Percentiles rank a stretch among this genome's conserved stretches.
Evolutionary conservation across 805 yeast genomes (phyloP).

Genomic region (Metschnikowia cerradonensis): DNA sequence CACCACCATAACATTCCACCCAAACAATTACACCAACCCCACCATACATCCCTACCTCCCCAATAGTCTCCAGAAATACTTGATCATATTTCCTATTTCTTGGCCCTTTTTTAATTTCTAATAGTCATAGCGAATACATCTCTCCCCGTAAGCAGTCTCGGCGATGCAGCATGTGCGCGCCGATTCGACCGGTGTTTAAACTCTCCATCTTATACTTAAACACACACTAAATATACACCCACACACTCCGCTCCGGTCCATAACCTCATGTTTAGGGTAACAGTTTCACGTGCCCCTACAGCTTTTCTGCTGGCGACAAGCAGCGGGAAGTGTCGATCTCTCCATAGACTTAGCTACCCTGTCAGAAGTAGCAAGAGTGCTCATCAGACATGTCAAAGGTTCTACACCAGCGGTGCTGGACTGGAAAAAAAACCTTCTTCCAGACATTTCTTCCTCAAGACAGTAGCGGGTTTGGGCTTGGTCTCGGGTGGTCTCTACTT

Average conservation of each 20-base stretch:
- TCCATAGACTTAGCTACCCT: not conserved
- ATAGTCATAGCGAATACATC: not conserved
- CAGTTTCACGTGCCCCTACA: not conserved
- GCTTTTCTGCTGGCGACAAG: not conserved
- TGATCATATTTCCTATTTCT: too few relatives aligned
- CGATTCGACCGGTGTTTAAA: not conserved
- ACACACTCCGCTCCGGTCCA: not conserved
- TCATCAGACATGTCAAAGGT: not conserved
- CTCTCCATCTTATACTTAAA: too few relatives aligned
- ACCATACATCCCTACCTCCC: too few relatives aligned
- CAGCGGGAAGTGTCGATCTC: not conserved
- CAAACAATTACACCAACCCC: too few relatives aligned
- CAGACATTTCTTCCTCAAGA: not conserved
- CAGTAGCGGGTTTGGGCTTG: not conserved
- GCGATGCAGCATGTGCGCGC: slow-evolving; percentile 2
- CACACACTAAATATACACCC: not conserved
- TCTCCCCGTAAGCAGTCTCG: not conserved
- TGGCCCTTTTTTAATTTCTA: too few relatives aligned
- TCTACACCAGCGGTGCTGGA: not conserved
- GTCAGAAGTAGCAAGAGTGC: not conserved
- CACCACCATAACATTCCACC: too few relatives aligned
- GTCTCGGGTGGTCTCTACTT: slow-evolving; percentile 25
- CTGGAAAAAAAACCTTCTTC: not conserved
- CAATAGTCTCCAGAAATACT: too few relatives aligned
- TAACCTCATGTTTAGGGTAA: not conserved